Evolutionary conservation across 2,329 filamentous ascomycete genomes (phyloP), one percentile per base, ranked within the genome.

Genomic region (Leptographium lundbergii): DNA sequence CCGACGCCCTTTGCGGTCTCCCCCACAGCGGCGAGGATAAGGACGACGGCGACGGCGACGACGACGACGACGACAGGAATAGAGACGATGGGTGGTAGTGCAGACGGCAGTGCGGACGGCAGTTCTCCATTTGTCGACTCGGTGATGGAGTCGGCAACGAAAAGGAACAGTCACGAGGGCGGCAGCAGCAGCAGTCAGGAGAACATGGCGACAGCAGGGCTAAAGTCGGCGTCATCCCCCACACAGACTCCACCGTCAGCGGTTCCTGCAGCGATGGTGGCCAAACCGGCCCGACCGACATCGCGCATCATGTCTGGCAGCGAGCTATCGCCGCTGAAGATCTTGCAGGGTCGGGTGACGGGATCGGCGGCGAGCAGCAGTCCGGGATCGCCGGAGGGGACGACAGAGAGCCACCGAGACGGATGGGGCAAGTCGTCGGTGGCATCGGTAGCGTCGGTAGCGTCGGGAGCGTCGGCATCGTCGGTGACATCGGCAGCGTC

Each of bases 271-370:
- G 29, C 25, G 39, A 57, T 53, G 52, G 48, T 22, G 34, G 29
- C 17, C 42, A 61, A 24, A 56, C 60, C 13, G 53, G 55, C 29
- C 2, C 75, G 78, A 25, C 69, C 69, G 54, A 75, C 78, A 61
- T 81, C 79, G 25, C 77, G 81, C 62, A 77, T 84, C 63, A 70
- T 82, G 57, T 81, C 81, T 39, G 80, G 81, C 59, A 76, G 71
- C 60, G 80, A 80, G 64, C 75, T 82, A 36, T 81, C 81, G 56
- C 81, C 81, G 47, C 73, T 84, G 42, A 81, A 80, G 71, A 80
- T 84, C 55, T 72, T 84, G 42, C 67, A 73, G 56, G 62, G 57
- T 24, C 61, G 58, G 22, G 64, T 61, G 1, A 39, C 34, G 3
- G 58, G 50, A 11, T 54, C 60, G 17, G 57, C 60, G 7, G 54